phyloP scores from a whole-genome alignment of 2,329 filamentous ascomycete genomes.

The Penicillium sclerotiorum region DNA sequence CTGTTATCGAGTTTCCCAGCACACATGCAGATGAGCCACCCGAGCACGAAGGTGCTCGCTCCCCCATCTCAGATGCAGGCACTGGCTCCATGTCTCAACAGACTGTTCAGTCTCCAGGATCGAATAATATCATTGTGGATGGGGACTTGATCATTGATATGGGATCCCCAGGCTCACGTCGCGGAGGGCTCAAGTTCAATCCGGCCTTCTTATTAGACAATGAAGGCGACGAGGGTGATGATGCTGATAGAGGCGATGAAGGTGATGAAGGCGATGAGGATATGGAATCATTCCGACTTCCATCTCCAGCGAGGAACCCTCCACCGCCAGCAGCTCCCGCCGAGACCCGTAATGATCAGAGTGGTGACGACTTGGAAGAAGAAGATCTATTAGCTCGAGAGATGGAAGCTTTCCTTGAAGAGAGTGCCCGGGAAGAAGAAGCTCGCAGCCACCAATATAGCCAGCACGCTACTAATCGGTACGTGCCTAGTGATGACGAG shows the following conservation, averaged over 20 bases:
- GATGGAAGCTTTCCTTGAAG: slow-evolving; percentile 58
- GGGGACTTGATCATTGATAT: slow-evolving; percentile 53
- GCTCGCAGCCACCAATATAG: slow-evolving; percentile 40
- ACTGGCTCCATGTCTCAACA: slow-evolving; percentile 33
- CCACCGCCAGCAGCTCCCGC: slow-evolving; percentile 13
- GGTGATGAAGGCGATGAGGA: slow-evolving; percentile 26
- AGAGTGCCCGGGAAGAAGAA: slow-evolving; percentile 44
- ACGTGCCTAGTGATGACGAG: slow-evolving; percentile 54
- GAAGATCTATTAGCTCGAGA: slow-evolving; percentile 60
- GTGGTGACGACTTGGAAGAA: slow-evolving; percentile 36
- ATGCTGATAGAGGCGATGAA: slow-evolving; percentile 43
- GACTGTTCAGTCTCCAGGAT: slow-evolving; percentile 37
- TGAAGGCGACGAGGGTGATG: slow-evolving; percentile 40
- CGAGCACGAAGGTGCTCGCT: slow-evolving; percentile 30
- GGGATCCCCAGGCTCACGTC: slow-evolving; percentile 48
- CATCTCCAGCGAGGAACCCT: slow-evolving; percentile 37
- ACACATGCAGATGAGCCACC: slow-evolving; percentile 27
- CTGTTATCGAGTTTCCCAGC: slow-evolving; percentile 16
- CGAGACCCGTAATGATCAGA: slow-evolving; percentile 34
- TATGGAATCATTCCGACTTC: slow-evolving; percentile 28
- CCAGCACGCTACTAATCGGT: slow-evolving; percentile 32
- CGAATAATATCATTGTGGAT: slow-evolving; percentile 51
- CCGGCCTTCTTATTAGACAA: slow-evolving; percentile 46
- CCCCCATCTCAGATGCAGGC: slow-evolving; percentile 37
- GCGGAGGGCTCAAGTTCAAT: slow-evolving; percentile 43